Percentiles rank a stretch among this genome's conserved stretches.
Conservation (phyloP, 352 stramenopile species). For the Pythium rishiriense region DNA sequence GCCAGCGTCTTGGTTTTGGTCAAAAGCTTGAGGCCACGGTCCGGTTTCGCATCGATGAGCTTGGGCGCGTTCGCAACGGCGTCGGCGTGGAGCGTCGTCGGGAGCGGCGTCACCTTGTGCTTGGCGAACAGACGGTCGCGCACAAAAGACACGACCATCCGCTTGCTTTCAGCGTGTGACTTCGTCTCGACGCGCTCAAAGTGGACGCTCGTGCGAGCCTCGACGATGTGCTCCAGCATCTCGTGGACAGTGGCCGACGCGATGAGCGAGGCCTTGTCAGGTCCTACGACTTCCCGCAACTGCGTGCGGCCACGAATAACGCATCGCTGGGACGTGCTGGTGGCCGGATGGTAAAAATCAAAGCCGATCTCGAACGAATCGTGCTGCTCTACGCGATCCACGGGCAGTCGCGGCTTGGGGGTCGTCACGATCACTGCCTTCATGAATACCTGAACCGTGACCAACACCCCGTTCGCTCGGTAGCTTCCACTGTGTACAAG, state of each 20-base stretch:
- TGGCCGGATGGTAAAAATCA: constrained; percentile 55
- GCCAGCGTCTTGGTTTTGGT: constrained; percentile 41
- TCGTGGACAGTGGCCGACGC: constrained; percentile 35
- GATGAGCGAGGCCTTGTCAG: constrained; percentile 49
- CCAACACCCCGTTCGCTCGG: constrained; percentile 50
- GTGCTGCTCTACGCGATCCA: constrained; percentile 44
- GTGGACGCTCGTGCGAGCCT: constrained; percentile 36
- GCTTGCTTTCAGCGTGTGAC: constrained; percentile 3
- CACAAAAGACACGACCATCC: constrained; percentile 45
- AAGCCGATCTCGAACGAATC: constrained; percentile 64
- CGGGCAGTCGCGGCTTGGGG: constrained; percentile 35
- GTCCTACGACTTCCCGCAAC: constrained; percentile 66
- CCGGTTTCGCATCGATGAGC: constrained; percentile 51
- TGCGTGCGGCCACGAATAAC: constrained; percentile 41
- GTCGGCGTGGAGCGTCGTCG: constrained; percentile 35
- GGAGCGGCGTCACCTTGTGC: constrained; percentile 64
- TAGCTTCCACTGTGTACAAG: constrained; percentile 61
- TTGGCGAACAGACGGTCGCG: constrained; percentile 65
- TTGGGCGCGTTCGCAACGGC: constrained; percentile 42
- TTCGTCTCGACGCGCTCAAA: constrained; percentile 25
- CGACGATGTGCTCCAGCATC: constrained; percentile 60
- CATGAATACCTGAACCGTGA: constrained; percentile 62
- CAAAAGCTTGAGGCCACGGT: constrained; percentile 65
- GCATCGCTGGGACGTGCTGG: constrained; percentile 31
- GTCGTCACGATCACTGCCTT: constrained; percentile 37